These are phyloP conservation scores for Mercurialis annua DNA, from an alignment of 345 rosid species.

Conservation along the genomic window DNA sequence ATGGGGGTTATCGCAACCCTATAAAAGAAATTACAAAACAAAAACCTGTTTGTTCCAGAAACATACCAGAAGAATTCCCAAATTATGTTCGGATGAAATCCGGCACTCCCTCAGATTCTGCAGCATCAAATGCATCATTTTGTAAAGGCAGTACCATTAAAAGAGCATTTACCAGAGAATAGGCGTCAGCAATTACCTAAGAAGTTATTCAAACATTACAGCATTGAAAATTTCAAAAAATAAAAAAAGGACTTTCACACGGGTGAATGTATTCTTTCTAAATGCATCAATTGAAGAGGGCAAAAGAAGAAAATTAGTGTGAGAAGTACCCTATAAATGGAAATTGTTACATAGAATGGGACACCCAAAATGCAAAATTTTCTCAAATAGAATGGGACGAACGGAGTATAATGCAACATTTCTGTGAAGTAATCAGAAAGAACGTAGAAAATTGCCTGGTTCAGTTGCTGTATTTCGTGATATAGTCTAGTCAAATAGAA, in stretches of 20 bases:
- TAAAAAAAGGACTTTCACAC: neutral
- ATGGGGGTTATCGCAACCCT: neutral
- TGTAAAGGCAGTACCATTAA: neutral
- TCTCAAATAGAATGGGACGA: too few relatives aligned
- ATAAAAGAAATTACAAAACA: neutral
- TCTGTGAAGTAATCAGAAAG: neutral
- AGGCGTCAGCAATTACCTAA: neutral
- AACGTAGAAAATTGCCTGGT: neutral
- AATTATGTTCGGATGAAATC: conserved; percentile 60
- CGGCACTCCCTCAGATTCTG: conserved; percentile 56
- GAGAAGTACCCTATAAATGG: too few relatives aligned
- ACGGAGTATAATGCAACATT: neutral
- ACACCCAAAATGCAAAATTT: too few relatives aligned
- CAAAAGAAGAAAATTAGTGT: too few relatives aligned
- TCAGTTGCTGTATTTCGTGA: neutral
- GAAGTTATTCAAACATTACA: neutral
- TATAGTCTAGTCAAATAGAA: neutral
- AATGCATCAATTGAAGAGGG: too few relatives aligned
- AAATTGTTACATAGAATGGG: too few relatives aligned
- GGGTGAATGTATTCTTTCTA: neutral
- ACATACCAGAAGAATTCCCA: conserved; percentile 85
- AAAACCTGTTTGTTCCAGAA: conserved; percentile 1
- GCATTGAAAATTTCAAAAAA: neutral
- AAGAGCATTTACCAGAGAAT: neutral
- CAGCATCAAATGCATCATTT: conserved; percentile 21